phyloP scores from a whole-genome alignment of 148 eudicot genomes.

The Dianthus caryophyllus region DNA sequence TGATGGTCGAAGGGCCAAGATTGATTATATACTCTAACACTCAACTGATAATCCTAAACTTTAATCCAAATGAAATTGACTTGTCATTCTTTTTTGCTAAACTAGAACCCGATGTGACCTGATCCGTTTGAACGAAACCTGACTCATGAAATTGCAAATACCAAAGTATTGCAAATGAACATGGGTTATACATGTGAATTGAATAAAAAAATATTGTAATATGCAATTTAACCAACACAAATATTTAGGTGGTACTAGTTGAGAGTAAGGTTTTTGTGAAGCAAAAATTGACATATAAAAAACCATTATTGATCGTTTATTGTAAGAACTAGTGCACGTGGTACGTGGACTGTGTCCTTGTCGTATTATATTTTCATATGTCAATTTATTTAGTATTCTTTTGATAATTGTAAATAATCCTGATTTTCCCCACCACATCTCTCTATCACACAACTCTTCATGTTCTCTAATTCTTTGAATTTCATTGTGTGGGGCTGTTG shows the following conservation, averaged over 20 bases:
- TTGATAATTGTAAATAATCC: slow-evolving; percentile 1
- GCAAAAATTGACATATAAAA: slow-evolving; percentile 18
- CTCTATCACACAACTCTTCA: slow-evolving; percentile 18
- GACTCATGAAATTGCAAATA: no score
- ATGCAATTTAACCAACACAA: no score
- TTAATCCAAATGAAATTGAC: no score
- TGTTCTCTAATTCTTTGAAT: slow-evolving; percentile 22
- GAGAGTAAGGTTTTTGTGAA: slow-evolving; percentile 7
- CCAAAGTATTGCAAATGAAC: no score
- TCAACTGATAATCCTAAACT: no score
- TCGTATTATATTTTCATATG: slow-evolving; percentile 40
- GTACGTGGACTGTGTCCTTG: slow-evolving; percentile 53
- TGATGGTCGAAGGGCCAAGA: no score
- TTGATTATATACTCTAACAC: no score
- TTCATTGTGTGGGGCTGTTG: slow-evolving; percentile 20
- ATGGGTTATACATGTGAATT: no score
- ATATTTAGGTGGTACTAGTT: slow-evolving; percentile 3
- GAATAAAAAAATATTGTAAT: no score
- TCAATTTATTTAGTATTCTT: slow-evolving; percentile 34
- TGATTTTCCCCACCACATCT: slow-evolving; percentile 16
- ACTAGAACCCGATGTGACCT: no score
- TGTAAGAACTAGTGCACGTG: slow-evolving; percentile 59
- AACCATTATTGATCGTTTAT: slow-evolving; percentile 24
- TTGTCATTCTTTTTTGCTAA: no score
- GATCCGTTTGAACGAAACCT: no score